Conservation (phyloP, 2,329 filamentous ascomycete genomes). For the Trichoderma semiorbis region DNA sequence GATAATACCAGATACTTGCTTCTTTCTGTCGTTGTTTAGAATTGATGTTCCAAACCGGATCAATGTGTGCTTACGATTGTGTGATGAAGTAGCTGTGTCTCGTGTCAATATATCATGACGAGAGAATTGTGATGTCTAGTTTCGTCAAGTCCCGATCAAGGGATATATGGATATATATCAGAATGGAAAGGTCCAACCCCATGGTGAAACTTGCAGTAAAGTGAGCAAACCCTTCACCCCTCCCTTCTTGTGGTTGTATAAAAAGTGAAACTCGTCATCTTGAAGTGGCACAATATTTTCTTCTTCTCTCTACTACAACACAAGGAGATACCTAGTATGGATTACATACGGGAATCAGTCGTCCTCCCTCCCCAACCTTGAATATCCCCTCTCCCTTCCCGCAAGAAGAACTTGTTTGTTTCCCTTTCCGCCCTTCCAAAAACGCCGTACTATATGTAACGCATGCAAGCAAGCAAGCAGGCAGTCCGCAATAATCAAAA, state of each 20-base stretch:
- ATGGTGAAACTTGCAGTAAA: not conserved
- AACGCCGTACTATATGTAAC: conserved; percentile 37
- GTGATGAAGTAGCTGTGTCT: not conserved
- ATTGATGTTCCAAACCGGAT: not conserved
- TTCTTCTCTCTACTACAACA: conserved; percentile 16
- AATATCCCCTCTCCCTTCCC: conserved; percentile 11
- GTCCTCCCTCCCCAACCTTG: conserved; percentile 23
- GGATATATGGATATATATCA: not conserved
- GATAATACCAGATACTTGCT: conserved; percentile 15
- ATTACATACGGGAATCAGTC: conserved; percentile 28
- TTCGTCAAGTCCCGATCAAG: not conserved
- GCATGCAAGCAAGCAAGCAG: conserved; percentile 32
- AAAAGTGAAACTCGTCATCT: not conserved
- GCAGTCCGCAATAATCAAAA: conserved; percentile 35
- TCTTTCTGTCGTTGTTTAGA: conserved; percentile 6
- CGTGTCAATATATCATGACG: not conserved
- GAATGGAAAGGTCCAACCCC: not conserved
- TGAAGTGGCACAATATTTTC: not conserved
- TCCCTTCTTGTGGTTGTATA: not conserved
- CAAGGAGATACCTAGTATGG: conserved; percentile 30
- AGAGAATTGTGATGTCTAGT: not conserved
- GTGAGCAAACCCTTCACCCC: not conserved
- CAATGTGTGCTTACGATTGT: not conserved
- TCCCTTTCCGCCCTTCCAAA: conserved; percentile 31
- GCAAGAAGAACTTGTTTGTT: conserved; percentile 27